Conservation (phyloP, 345 rosid genomes). For the Linum usitatissimum region DNA sequence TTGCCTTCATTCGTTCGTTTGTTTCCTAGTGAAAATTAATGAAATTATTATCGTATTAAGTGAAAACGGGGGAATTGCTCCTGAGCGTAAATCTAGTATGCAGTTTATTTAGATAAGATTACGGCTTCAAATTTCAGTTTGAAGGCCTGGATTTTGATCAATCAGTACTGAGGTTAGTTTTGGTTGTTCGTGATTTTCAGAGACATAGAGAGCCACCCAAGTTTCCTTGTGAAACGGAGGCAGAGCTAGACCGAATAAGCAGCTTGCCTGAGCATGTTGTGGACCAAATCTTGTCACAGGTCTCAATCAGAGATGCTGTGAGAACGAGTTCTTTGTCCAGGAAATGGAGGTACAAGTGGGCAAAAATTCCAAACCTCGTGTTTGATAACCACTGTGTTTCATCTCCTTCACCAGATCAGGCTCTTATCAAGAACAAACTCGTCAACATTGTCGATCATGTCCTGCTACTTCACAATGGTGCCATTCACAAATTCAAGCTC, state of each 20-base stretch:
- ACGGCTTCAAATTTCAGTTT: too few relatives aligned
- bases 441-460: conserved; percentile 16
- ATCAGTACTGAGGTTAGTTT: not conserved
- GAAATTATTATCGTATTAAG: too few relatives aligned
- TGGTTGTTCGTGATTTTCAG: not conserved
- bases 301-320: conserved; percentile 26
- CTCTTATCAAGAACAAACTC: conserved; percentile 17
- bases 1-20: too few relatives aligned
- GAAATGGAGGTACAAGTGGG: conserved; percentile 29
- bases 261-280: conserved; percentile 22
- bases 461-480: conserved; percentile 14
- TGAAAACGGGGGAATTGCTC: too few relatives aligned
- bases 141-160: too few relatives aligned
- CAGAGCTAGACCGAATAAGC: conserved; percentile 22
- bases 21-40: too few relatives aligned
- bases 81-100: too few relatives aligned
- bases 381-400: conserved; percentile 22
- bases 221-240: conserved; percentile 1
- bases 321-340: conserved; percentile 23
- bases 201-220: conserved; percentile 2
- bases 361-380: conserved; percentile 22
- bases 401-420: conserved; percentile 9
- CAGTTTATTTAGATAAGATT: too few relatives aligned
- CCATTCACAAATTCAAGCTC: conserved; percentile 27
- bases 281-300: conserved; percentile 18